Percentiles rank a stretch among this genome's conserved stretches.
Evolutionary conservation across 2,329 filamentous ascomycete species (phyloP).

Genomic region (Chaetomiaceae sp.): DNA sequence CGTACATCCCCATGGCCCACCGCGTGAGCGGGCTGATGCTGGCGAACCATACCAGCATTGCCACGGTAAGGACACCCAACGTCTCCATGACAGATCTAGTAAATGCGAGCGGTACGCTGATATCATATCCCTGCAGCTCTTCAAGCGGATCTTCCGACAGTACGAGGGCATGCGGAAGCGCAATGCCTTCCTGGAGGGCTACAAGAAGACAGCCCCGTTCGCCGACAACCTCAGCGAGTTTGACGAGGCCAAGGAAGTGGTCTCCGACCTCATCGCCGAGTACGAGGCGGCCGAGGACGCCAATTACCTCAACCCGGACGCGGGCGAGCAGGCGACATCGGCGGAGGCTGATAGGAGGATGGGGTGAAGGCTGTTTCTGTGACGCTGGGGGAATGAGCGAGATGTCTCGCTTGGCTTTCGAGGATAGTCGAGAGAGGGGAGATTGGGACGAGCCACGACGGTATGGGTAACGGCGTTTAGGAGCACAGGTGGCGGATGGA

Average conservation of each 20-base stretch:
- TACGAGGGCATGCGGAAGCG: slow-evolving; percentile 94
- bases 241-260: slow-evolving; percentile 87
- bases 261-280: slow-evolving; percentile 83
- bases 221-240: slow-evolving; percentile 89
- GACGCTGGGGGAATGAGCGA: not conserved
- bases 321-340: slow-evolving; percentile 46
- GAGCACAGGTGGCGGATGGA: not conserved
- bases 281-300: slow-evolving; percentile 92
- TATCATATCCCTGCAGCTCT: slow-evolving; percentile 51
- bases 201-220: slow-evolving; percentile 94
- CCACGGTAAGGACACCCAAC: slow-evolving; percentile 56
- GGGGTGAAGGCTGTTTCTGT: slow-evolving; percentile 9
- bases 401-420: not conserved
- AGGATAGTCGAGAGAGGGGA: not conserved
- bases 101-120: not conserved
- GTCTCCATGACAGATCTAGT: not conserved
- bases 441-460: not conserved
- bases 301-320: slow-evolving; percentile 77
- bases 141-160: slow-evolving; percentile 86
- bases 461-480: slow-evolving; percentile 6
- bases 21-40: slow-evolving; percentile 95
- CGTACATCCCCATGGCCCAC: slow-evolving; percentile 89
- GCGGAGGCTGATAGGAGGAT: slow-evolving; percentile 49
- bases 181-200: slow-evolving; percentile 92
- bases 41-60: slow-evolving; percentile 95